Base-by-base conservation (phyloP, 768 basidiomycete genomes). In the Russula foetens region DNA sequence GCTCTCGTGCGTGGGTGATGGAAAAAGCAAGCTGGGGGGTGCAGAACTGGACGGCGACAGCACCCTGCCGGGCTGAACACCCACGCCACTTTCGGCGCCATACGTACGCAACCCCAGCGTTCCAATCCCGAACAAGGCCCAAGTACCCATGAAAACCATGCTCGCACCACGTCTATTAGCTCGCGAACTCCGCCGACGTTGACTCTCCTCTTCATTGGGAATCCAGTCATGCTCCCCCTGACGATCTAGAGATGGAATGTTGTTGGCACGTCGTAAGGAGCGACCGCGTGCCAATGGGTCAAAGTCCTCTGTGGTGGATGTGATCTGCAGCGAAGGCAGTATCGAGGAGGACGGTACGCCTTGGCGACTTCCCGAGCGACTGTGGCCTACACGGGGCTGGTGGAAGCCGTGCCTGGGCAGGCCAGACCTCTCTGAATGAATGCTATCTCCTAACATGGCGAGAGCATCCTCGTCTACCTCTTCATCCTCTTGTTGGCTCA, bases 131-230 rank as follows among this genome's bases (percentile, higher is more conserved):
- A 91, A 86, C 60, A 97, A 73, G 12, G 84, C 77, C 75, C 90
- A 92, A 12, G 82, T 76, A 39, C 89, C 82, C 63, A 97, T 76
- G 66, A 97, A 90, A 21, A 95, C 82, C 76, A 96, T 85, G 2
- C 84, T 84, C 6, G 87, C 86, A 31, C 86, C 82, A 62, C 83
- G 80, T 62, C 84, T 80, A 66, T 84, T 86, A 8, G 84, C 83
- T 62, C 84, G 78, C n/a, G 86, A 86, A 60, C 67, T 74, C 44
- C 72, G 67, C 24, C 74, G 62, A 31, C 66, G 63, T 53, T 55
- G 62, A 56, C 61, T 56, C 28, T 38, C 63, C 3, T 60, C 61
- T 26, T 63, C 57, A 28, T 15, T 29, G 2, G 17, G 53, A 33
- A 33, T 52, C 51, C 63, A 60, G 46, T 56, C 51, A 21, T 53